Conservation (phyloP, 2,329 filamentous ascomycete species). For the Ceratocystis cacaofunesta region DNA sequence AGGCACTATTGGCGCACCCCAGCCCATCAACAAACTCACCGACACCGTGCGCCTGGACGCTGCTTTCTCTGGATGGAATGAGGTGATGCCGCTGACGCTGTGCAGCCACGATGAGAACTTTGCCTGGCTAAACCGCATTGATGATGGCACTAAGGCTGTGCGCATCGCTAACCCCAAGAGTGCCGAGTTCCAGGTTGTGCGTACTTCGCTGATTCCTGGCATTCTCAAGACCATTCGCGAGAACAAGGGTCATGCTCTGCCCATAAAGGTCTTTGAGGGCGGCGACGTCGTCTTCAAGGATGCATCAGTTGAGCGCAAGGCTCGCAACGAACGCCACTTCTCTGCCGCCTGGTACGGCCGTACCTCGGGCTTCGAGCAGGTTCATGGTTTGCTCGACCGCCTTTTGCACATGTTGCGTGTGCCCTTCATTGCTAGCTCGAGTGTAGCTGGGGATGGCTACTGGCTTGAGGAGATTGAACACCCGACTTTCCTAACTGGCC, state of each 20-base stretch:
- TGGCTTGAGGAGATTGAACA: slow-evolving; percentile 92
- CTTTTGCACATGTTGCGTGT: slow-evolving; percentile 83
- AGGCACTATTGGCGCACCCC: slow-evolving; percentile 69
- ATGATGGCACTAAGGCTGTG: slow-evolving; percentile 71
- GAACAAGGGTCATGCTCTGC: slow-evolving; percentile 77
- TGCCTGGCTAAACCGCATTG: slow-evolving; percentile 77
- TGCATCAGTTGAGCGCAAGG: slow-evolving; percentile 62
- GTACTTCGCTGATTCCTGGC: slow-evolving; percentile 72
- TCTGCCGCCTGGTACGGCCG: slow-evolving; percentile 94
- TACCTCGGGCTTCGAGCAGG: slow-evolving; percentile 84
- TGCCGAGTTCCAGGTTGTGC: slow-evolving; percentile 81
- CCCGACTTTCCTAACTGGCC: slow-evolving; percentile 79
- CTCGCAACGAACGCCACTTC: slow-evolving; percentile 86
- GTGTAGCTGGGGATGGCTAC: slow-evolving; percentile 54
- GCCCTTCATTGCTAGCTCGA: slow-evolving; percentile 53
- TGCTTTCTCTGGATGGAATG: slow-evolving; percentile 88
- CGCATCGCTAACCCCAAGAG: slow-evolving; percentile 87
- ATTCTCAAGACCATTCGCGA: slow-evolving; percentile 86
- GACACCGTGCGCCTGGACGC: slow-evolving; percentile 83
- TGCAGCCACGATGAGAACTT: slow-evolving; percentile 99
- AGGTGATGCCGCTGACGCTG: slow-evolving; percentile 89
- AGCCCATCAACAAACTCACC: slow-evolving; percentile 83
- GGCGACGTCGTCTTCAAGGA: slow-evolving; percentile 91
- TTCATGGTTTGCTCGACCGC: slow-evolving; percentile 86
- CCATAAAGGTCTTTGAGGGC: slow-evolving; percentile 85